Base-by-base conservation (phyloP, 2,329 filamentous ascomycete species). In the Cytospora piceae region DNA sequence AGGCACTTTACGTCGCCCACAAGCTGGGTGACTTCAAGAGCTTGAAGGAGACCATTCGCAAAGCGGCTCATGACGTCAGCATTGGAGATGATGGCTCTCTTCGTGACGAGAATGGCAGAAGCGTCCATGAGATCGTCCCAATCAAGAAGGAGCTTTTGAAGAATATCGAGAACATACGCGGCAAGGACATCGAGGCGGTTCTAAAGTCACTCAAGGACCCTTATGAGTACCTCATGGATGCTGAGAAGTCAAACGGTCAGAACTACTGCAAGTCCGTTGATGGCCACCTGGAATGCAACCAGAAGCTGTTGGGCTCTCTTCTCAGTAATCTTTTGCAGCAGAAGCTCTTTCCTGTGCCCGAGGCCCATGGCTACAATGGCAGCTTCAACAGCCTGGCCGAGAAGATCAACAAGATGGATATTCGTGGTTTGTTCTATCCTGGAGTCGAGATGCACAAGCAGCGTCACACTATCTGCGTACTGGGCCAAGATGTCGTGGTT, bases 251-350 rank as follows among this genome's bases (percentile, higher is more conserved):
- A 0, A 24, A 57, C 15, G 53, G 39, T 27, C 55, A n/a, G n/a
- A 14, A 63, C 27, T 68, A 56, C 34, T 67, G 67, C 65, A 67
- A 62, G 29, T 68, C 67, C 7, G 31, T 27, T 15, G 42, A 57
- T 17, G 57, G 46, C 20, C 67, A 67, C 22, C 34, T 39, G 14
- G 65, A 67, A 32, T 68, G 67, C 12, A 64, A 68, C 27, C 58
- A 65, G 37, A 68, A 64, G 52, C 61, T 67, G 20, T n/a, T 68
- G 22, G 67, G 67, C 4, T 68, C 67, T 12, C 17, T 67, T 24
- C 52, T 68, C n/a, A 42, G 53, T 61, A 62, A 62, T 42, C 32
- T 68, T 11, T 29, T 64, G 3, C 56, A 67, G 15, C 61, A 67
- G 51, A 42, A 61, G 3, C 61, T 68, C 6, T 62, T 63, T 46